These are phyloP conservation scores for Collybiopsis luxurians DNA, from an alignment of 768 basidiomycete genomes.

Conservation along the genomic window DNA sequence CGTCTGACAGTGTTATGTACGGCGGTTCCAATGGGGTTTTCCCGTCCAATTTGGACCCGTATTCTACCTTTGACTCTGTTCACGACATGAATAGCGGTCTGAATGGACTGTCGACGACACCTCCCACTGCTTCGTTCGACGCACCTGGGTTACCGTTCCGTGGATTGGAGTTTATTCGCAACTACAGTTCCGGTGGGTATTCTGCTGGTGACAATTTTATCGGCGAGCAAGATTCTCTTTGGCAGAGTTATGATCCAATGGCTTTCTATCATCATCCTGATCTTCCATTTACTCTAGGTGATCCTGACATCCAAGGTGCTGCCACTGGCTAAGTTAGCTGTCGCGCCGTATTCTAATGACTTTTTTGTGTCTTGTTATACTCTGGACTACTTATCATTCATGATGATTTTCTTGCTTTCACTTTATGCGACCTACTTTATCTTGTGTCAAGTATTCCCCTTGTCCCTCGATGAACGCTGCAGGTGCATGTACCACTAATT, in stretches of 20 bases:
- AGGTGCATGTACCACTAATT: neutral
- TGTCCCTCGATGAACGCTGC: neutral
- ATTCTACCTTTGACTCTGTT: constrained; percentile 34
- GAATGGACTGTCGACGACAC: constrained; percentile 50
- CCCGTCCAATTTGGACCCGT: constrained; percentile 13
- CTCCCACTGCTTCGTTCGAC: constrained; percentile 63
- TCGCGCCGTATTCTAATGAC: neutral
- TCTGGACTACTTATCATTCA: neutral
- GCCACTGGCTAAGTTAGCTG: neutral
- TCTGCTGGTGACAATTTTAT: constrained; percentile 48
- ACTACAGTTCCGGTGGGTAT: constrained; percentile 59
- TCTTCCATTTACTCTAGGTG: constrained; percentile 63
- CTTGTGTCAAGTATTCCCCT: neutral
- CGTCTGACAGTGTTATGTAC: neutral
- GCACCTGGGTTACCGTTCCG: constrained; percentile 79
- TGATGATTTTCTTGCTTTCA: neutral
- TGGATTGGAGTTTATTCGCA: constrained; percentile 81
- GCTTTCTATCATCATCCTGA: constrained; percentile 79
- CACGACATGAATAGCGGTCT: constrained; percentile 35
- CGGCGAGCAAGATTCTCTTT: constrained; percentile 49
- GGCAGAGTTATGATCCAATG: constrained; percentile 68
- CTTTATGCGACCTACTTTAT: neutral
- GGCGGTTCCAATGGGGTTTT: neutral
- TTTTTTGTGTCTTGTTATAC: neutral
- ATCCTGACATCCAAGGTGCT: constrained; percentile 30